Conservation (phyloP, 164 flowering plant species). For the Vitis amurensis region DNA sequence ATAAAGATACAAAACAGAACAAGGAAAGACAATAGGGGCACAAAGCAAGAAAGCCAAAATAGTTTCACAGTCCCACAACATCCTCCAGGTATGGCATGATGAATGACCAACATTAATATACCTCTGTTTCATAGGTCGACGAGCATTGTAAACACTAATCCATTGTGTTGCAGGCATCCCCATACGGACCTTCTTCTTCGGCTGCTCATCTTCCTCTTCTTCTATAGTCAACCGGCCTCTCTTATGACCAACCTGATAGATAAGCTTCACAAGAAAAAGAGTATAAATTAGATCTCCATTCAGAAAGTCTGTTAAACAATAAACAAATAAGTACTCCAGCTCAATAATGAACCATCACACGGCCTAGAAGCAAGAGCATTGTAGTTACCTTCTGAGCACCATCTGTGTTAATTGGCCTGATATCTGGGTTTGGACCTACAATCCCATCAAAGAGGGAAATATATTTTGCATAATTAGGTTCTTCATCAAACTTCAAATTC, state of each 20-base stretch:
- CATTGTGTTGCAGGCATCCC: constrained; percentile 72
- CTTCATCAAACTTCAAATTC: constrained; percentile 68
- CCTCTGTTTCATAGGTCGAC: constrained; percentile 74
- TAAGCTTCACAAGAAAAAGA: constrained; percentile 30
- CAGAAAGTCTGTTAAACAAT: background rate
- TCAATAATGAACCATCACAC: background rate
- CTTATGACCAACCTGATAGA: constrained; percentile 57
- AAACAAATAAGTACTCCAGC: background rate
- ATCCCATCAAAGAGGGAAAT: constrained; percentile 62
- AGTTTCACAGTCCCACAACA: background rate
- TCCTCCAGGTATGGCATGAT: background rate
- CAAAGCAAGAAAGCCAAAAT: background rate
- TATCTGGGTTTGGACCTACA: constrained; percentile 49
- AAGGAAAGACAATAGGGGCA: background rate
- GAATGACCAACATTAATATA: constrained; percentile 11
- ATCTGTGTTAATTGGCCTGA: constrained; percentile 65
- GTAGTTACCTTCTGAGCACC: constrained; percentile 65
- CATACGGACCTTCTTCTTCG: constrained; percentile 60
- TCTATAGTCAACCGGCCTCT: constrained; percentile 51
- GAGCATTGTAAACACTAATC: constrained; percentile 64
- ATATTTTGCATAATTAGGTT: constrained; percentile 62
- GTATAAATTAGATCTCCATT: background rate
- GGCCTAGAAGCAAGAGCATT: background rate
- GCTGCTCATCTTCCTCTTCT: constrained; percentile 61
- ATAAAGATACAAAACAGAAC: background rate